Evolutionary conservation across 2,329 filamentous ascomycete species (phyloP).

Genomic region (Cercospora sesami): DNA sequence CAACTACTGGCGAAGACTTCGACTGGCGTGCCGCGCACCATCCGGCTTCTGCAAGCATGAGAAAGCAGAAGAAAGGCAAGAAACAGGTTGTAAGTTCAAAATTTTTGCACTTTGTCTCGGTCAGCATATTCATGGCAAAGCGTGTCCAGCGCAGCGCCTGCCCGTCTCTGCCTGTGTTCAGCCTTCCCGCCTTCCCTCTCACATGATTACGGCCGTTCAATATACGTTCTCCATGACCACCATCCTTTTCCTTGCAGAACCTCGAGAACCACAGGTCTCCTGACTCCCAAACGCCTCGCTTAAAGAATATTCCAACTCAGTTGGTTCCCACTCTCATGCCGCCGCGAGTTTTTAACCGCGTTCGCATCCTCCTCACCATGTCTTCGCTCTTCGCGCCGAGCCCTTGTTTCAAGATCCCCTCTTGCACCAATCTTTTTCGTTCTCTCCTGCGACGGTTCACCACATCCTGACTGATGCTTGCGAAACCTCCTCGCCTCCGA

Average conservation of each 20-base stretch:
- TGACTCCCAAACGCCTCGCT: conserved; percentile 6
- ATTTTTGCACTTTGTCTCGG: not conserved
- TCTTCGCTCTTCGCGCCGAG: conserved; percentile 12
- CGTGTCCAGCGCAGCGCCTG: not conserved
- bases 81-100: not conserved
- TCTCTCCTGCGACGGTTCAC: conserved; percentile 76
- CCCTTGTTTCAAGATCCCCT: conserved; percentile 22
- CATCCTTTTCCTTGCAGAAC: not conserved
- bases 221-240: not conserved
- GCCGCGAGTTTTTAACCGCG: conserved; percentile 4
- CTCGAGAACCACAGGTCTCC: not conserved
- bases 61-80: not conserved
- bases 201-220: not conserved
- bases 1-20: not conserved
- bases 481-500: conserved; percentile 66
- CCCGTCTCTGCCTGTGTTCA: not conserved
- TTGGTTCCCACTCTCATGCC: conserved; percentile 6
- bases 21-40: not conserved
- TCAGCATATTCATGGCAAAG: not conserved
- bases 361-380: conserved; percentile 17
- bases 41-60: not conserved
- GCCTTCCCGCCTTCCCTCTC: not conserved
- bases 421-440: conserved; percentile 44
- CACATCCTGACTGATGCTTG: conserved; percentile 75
- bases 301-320: not conserved